Conservation (phyloP, 1,284 basidiomycete species). For the Tilletia horrida region DNA sequence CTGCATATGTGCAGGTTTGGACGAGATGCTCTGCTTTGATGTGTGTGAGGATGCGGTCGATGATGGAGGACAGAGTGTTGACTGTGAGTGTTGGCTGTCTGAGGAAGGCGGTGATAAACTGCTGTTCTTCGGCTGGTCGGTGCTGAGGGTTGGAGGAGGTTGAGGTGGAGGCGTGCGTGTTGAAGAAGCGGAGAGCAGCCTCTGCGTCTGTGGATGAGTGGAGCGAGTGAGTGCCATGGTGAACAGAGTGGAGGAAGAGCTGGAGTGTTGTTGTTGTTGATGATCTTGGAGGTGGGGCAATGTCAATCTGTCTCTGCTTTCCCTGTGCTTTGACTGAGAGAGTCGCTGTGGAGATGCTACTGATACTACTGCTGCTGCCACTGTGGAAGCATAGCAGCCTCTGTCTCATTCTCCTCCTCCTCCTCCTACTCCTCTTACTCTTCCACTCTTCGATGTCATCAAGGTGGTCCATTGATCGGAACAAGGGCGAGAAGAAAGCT, state of each 20-base stretch:
- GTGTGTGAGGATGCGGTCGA: conserved; percentile 1
- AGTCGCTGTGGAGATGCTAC: neutral
- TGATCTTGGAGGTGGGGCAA: neutral
- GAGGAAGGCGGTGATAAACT: neutral
- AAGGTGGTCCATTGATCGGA: neutral
- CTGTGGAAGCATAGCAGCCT: no score
- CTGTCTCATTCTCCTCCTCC: no score
- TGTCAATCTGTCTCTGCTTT: conserved; percentile 6
- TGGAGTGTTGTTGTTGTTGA: neutral
- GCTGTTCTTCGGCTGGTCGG: neutral
- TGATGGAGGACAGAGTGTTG: neutral
- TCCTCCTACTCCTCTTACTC: no score
- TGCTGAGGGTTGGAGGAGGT: neutral
- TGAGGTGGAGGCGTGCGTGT: neutral
- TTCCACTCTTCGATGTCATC: neutral
- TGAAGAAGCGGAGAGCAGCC: neutral
- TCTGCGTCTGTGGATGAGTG: neutral
- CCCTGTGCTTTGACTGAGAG: conserved; percentile 4
- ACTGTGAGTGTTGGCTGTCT: neutral
- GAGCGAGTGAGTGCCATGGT: neutral
- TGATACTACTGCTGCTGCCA: no score
- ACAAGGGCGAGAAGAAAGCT: neutral
- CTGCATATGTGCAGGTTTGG: neutral
- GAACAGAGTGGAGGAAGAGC: neutral
- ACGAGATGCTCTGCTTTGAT: conserved; percentile 4